Percentiles rank a stretch among this genome's conserved stretches.
Evolutionary conservation across 169 alveolate genomes (phyloP).

Genomic region (Plasmodium coatneyi): DNA sequence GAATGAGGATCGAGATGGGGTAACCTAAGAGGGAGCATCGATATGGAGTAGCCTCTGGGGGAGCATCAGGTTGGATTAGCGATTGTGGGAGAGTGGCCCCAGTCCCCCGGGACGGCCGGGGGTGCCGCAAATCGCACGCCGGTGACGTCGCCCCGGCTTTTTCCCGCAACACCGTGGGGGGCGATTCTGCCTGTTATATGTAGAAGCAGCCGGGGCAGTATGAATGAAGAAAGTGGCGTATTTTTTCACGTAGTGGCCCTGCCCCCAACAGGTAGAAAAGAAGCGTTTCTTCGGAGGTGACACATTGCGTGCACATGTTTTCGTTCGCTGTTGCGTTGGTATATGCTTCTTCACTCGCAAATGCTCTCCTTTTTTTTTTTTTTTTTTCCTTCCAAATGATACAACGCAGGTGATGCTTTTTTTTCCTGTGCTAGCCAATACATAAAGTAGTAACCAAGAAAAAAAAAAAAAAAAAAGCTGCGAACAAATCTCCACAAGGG

Average conservation of each 20-base stretch:
- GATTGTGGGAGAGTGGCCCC: background rate
- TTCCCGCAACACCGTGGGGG: background rate
- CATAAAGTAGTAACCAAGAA: background rate
- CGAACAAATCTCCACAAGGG: background rate
- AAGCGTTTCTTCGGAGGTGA: background rate
- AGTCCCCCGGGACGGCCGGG: background rate
- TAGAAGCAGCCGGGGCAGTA: background rate
- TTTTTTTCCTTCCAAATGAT: background rate
- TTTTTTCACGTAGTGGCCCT: background rate
- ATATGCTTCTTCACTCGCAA: background rate
- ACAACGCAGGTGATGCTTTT: background rate
- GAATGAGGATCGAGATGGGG: background rate
- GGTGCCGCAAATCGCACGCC: background rate
- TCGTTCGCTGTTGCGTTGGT: background rate
- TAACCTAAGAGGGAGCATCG: background rate
- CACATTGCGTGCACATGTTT: background rate
- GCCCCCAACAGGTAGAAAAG: background rate
- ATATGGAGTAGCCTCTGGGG: background rate
- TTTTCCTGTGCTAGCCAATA: background rate
- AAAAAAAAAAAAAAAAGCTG: background rate
- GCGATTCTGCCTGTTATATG: background rate
- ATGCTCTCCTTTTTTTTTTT: background rate
- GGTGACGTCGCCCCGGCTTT: background rate
- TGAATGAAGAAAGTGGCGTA: background rate
- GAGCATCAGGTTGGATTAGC: background rate